Base-by-base conservation (phyloP, 495 filamentous ascomycete species). In the Mytilinidion resinicola region DNA sequence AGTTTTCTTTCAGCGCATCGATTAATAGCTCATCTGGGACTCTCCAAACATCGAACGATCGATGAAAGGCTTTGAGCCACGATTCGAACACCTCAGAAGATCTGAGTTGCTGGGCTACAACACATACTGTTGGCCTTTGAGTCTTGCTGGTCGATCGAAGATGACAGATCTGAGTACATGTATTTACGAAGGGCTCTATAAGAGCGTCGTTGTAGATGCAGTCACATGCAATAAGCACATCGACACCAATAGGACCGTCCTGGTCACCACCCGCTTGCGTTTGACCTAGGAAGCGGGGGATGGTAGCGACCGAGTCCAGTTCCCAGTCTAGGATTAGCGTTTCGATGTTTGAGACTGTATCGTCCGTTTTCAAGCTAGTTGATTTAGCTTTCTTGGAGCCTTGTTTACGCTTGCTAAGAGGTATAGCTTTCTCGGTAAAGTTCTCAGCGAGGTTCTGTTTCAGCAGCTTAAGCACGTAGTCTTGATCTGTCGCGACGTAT, bases 401-500 rank as follows among this genome's bases (percentile, higher is more conserved):
- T 25, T 50, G 43, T n/a, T 33, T 55, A 11, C 36, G 36, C 6
- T 43, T 51, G 49, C 46, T 50, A 0, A 19, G 35, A 3, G 51
- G 42, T 14, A 9, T 10, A 9, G 46, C 14, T 10, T 34, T 25
- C 42, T 42, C 36, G 42, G n/a, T 21, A 14, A 44, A 15, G 51
- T 96, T 96, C 34, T 81, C 80, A 4, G 76, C 67, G 1, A 98
- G 69, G 66, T 98, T 98, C 65, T 83, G 79, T 57, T 82, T 80
- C 25, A 95, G 75, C 0, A 91, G 73, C 56, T 82, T 85, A 25
- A 85, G 74, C 0, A 95, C 88, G 69, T 96, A 96, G 50, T 83
- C 77, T 66, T 96, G 91, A 69, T 98, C 93, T 5, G 91, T 96
- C 37, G 91, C 82, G 41, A 95, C 73, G 61, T 91, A 95, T 55